Percentiles rank a stretch among this genome's conserved stretches.
Evolutionary conservation across 129 eudicot species (phyloP).

Genomic region (Rutidosis leptorrhynchoides): DNA sequence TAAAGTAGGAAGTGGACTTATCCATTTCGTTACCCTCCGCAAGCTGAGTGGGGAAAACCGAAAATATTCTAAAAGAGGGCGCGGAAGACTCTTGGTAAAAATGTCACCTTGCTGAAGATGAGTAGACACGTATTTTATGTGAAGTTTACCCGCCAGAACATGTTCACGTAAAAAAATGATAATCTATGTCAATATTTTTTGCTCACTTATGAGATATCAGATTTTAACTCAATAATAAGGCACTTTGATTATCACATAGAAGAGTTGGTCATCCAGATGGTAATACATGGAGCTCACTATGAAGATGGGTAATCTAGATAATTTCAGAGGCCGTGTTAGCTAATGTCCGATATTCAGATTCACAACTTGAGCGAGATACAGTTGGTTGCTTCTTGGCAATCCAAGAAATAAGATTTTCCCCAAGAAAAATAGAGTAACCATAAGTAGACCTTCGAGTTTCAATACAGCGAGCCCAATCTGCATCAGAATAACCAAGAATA

Average conservation of each 20-base stretch:
- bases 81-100: neutral
- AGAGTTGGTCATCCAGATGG: neutral
- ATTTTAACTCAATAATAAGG: no score
- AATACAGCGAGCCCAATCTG: slow-evolving; percentile 10
- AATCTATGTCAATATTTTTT: neutral
- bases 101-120: neutral
- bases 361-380: no score
- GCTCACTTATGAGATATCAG: neutral
- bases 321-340: no score
- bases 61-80: neutral
- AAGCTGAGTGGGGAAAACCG: neutral
- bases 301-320: neutral
- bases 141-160: neutral
- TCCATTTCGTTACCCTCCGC: no score
- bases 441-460: neutral
- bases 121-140: neutral
- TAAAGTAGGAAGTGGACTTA: no score
- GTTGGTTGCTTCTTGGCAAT: no score
- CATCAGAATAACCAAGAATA: neutral
- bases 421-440: no score
- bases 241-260: neutral
- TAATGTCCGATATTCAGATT: no score
- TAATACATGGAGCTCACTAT: neutral
- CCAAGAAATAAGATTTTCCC: no score
- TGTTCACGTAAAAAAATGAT: slow-evolving; percentile 1